phyloP scores from a whole-genome alignment of 495 filamentous ascomycete genomes.

The Trichoderma orchidacearum region DNA sequence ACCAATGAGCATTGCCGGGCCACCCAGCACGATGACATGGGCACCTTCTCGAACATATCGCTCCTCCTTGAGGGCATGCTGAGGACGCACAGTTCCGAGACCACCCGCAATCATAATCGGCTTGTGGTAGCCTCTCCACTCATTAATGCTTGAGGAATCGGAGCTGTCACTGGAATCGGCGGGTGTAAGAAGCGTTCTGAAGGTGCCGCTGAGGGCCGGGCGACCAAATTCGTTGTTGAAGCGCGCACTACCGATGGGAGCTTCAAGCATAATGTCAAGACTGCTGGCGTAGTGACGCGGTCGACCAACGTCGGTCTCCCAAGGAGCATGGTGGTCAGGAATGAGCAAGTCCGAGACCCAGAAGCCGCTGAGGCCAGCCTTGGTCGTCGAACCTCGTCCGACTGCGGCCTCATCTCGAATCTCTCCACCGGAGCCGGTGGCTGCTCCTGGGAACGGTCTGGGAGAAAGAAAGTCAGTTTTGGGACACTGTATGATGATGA shows the following conservation, averaged over 20 bases:
- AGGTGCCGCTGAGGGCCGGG: slow-evolving; percentile 80
- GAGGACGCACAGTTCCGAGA: slow-evolving; percentile 86
- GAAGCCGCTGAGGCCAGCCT: slow-evolving; percentile 85
- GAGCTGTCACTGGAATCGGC: slow-evolving; percentile 42
- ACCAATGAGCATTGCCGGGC: slow-evolving; percentile 94
- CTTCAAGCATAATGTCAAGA: slow-evolving; percentile 94
- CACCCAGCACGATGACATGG: slow-evolving; percentile 82
- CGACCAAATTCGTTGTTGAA: slow-evolving; percentile 98
- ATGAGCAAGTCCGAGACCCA: slow-evolving; percentile 89
- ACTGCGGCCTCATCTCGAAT: slow-evolving; percentile 92
- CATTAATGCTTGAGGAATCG: slow-evolving; percentile 29
- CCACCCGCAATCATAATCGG: slow-evolving; percentile 98
- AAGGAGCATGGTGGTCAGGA: slow-evolving; percentile 64
- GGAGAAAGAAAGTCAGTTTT: neutral
- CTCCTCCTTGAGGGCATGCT: slow-evolving; percentile 75
- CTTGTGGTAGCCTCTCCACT: slow-evolving; percentile 89
- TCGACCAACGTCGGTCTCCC: slow-evolving; percentile 84
- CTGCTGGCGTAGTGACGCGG: slow-evolving; percentile 85
- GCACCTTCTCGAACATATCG: slow-evolving; percentile 67
- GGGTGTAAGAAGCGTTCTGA: slow-evolving; percentile 68
- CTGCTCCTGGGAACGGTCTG: slow-evolving; percentile 55
- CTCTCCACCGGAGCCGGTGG: slow-evolving; percentile 90
- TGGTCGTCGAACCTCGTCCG: slow-evolving; percentile 81
- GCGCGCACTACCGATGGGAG: slow-evolving; percentile 81
- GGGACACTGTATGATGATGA: no score